These are phyloP conservation scores for Pleoardoris graminearum DNA, from an alignment of 2,329 filamentous ascomycete species.

Conservation along the genomic window DNA sequence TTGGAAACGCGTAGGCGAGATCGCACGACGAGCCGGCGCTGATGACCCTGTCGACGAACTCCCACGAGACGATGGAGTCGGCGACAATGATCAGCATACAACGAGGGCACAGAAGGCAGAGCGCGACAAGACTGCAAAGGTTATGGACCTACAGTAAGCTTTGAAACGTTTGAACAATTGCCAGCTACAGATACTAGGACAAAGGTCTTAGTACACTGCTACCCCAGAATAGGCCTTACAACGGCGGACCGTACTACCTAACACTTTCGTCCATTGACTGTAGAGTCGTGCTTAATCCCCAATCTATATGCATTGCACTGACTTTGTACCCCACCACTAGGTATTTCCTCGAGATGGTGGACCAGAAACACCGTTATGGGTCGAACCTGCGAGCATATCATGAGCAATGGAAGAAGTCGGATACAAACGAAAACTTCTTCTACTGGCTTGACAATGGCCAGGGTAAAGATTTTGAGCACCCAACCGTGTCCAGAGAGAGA, in stretches of 20 bases:
- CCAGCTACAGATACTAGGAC: too few species aligned
- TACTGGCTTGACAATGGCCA: constrained; percentile 88
- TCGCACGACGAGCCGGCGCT: constrained; percentile 71
- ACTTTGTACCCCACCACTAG: too few species aligned
- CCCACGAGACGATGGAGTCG: constrained; percentile 50
- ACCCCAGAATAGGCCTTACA: too few species aligned
- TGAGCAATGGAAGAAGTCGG: constrained; percentile 75
- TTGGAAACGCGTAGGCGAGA: constrained; percentile 74
- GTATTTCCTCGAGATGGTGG: constrained; percentile 86
- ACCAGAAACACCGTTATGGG: constrained; percentile 84
- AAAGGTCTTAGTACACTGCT: too few species aligned
- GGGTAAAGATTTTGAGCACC: constrained; percentile 70
- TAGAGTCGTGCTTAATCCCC: too few species aligned
- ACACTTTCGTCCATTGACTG: too few species aligned
- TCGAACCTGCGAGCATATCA: constrained; percentile 82
- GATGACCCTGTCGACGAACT: constrained; percentile 63
- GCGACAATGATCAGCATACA: constrained; percentile 35
- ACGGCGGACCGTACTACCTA: too few species aligned
- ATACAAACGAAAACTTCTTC: constrained; percentile 87
- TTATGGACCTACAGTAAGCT: constrained; percentile 84
- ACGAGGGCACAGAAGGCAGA: constrained; percentile 58
- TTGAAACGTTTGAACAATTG: too few species aligned
- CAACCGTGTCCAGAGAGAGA: constrained; percentile 71
- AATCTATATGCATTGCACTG: too few species aligned
- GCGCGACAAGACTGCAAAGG: constrained; percentile 69